Base-by-base conservation (phyloP, 148 eudicot species). In the Rhododendron ferrugineum region DNA sequence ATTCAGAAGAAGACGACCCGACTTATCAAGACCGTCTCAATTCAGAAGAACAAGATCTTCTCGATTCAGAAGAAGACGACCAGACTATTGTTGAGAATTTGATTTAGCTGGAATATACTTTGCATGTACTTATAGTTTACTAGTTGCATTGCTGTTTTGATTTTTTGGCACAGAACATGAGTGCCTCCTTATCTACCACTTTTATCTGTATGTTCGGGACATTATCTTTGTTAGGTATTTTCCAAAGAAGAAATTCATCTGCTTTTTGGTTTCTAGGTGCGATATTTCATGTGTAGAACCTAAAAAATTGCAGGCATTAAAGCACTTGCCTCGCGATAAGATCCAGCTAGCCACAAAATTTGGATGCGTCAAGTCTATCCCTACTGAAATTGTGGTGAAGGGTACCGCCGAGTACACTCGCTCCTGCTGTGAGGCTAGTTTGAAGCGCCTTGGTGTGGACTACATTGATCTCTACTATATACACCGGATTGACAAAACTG, bases 391-490 rank as follows among this genome's bases (percentile, higher is more conserved):
- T 83, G 73, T 11, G 46, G 91, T 88, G 10, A 90, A 88, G 46
- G 97, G 93, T 15, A 81, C 87, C 54, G 86, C 90, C 15, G 91
- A 87, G 47, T 93, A 89, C 73, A 92, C 84, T 10, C 91, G 93
- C 34, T 87, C 91, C 4, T 91, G 92, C 73, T 93, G 95, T 86
- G 95, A 91, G 74, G 93, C 89, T 88, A 91, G 95, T 88, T 89
- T 93, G 88, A 90, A 84, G 72, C 90, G 91, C 76, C 93, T 93
- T 79, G 91, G 85, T 73, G 91, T 93, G 82, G 93, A 90, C 64
- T 91, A 90, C 84, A 89, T 93, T 83, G 92, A 93, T 87, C 90
- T 91, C 66, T 93, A 88, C 84, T 91, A 93, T 86, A 88, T 82
- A 87, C 93, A 94, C 66, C 89, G 93, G 52, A 85, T 91, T 26